These are phyloP conservation scores for Penicillium sp. DNA, from an alignment of 2,329 filamentous ascomycete species.

Conservation along the genomic window DNA sequence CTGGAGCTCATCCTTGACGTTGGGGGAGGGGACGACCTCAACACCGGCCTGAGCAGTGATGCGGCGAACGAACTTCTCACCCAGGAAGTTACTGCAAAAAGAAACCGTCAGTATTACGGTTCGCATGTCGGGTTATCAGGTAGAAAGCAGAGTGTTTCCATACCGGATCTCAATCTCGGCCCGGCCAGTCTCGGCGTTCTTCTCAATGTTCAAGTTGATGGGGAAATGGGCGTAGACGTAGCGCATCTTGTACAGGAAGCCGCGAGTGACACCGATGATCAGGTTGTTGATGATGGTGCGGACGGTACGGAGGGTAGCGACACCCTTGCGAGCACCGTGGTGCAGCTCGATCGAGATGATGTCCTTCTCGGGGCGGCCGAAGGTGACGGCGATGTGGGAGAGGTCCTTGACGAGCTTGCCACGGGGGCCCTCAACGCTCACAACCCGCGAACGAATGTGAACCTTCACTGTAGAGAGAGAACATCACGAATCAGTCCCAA, in stretches of 20 bases:
- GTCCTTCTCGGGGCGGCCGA: conserved; percentile 79
- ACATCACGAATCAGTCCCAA: conserved; percentile 27
- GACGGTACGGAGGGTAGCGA: conserved; percentile 96
- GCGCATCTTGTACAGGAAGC: conserved; percentile 99
- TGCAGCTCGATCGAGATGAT: conserved; percentile 96
- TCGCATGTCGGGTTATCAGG: not conserved
- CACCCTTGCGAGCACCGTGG: conserved; percentile 96
- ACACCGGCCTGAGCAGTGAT: conserved; percentile 88
- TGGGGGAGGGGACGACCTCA: conserved; percentile 80
- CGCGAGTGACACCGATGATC: conserved; percentile 96
- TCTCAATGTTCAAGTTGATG: conserved; percentile 99
- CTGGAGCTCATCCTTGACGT: conserved; percentile 96
- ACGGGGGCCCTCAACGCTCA: conserved; percentile 96
- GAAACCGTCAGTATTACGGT: not conserved
- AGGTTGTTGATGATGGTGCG: conserved; percentile 98
- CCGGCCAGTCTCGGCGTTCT: conserved; percentile 85
- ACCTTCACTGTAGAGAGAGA: conserved; percentile 72
- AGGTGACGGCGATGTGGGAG: conserved; percentile 92
- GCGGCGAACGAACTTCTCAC: conserved; percentile 97
- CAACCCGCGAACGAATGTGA: conserved; percentile 90
- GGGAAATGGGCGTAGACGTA: conserved; percentile 99
- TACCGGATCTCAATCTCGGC: conserved; percentile 97
- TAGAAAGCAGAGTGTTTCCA: conserved; percentile 31
- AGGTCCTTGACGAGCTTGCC: conserved; percentile 98
- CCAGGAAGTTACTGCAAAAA: conserved; percentile 77